phyloP scores from a whole-genome alignment of 2,329 filamentous ascomycete species.

The Trichoderma sp. region DNA sequence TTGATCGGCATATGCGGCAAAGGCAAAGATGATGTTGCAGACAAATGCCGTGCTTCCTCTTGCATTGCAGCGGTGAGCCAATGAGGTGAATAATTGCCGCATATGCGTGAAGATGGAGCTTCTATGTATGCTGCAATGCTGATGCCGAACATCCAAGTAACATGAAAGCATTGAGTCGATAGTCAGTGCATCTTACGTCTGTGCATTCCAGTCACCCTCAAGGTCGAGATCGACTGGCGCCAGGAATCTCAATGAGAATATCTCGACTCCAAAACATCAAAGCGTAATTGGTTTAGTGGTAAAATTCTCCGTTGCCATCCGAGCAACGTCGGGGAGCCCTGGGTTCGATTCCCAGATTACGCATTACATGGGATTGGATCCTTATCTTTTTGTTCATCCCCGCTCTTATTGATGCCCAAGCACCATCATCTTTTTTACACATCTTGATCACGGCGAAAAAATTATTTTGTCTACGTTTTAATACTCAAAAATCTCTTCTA shows the following conservation, averaged over 20 bases:
- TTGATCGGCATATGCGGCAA: not conserved
- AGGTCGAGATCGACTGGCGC: rapidly evolving
- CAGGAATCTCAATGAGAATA: not conserved
- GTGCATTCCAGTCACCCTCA: not conserved
- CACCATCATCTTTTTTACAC: not conserved
- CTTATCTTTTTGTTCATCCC: not conserved
- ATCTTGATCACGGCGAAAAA: not conserved
- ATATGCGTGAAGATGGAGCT: not conserved
- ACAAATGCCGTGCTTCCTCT: not conserved
- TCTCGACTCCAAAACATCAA: rapidly evolving
- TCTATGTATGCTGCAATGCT: not conserved
- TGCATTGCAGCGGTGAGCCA: not conserved
- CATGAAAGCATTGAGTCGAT: not conserved
- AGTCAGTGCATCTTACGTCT: not conserved
- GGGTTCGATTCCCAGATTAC: conserved; percentile 28
- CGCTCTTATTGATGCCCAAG: not conserved
- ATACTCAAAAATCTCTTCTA: not conserved
- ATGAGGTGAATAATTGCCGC: not conserved
- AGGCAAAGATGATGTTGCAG: not conserved
- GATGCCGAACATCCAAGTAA: not conserved
- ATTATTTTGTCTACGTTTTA: not conserved
- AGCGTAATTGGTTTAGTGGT: conserved; percentile 28
- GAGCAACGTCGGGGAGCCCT: conserved; percentile 25
- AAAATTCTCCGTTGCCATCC: conserved; percentile 28
- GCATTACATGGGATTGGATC: not conserved